A percentile compares a stretch with the other conserved stretches of the same genome.
Conservation (phyloP, 352 stramenopile genomes). For the Phytophthora nicotianae region DNA sequence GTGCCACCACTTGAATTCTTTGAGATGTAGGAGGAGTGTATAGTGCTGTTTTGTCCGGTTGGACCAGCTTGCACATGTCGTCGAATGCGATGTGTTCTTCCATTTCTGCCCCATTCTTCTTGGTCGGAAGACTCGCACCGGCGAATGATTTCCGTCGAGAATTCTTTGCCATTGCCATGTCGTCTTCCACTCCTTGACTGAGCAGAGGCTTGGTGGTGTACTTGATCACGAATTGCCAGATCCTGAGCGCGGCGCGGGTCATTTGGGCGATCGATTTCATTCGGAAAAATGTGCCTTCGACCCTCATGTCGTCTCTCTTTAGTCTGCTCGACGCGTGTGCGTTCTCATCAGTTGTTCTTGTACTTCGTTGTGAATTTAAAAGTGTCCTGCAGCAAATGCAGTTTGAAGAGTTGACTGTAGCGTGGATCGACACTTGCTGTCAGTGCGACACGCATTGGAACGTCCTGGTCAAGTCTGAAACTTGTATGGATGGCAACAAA, state of each 20-base stretch:
- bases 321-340: conserved; percentile 6
- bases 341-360: conserved; percentile 25
- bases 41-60: conserved; percentile 12
- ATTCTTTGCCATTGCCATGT: conserved; percentile 32
- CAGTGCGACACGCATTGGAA: conserved; percentile 37
- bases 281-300: conserved; percentile 13
- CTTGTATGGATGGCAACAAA: conserved; percentile 7
- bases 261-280: conserved; percentile 21
- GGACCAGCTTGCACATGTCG: conserved; percentile 35
- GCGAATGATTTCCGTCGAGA: conserved; percentile 21
- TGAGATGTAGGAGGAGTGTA: conserved; percentile 13
- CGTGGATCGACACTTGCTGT: not conserved
- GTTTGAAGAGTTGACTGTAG: not conserved
- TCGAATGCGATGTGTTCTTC: conserved; percentile 34
- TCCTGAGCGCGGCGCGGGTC: conserved; percentile 21
- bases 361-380: conserved; percentile 22
- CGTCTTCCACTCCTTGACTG: conserved; percentile 34
- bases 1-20: conserved; percentile 25
- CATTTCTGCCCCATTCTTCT: conserved; percentile 1
- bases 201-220: conserved; percentile 31
- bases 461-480: conserved; percentile 5
- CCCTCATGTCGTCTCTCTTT: conserved; percentile 23
- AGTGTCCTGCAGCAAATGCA: conserved; percentile 16
- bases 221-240: conserved; percentile 33
- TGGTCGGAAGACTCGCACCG: conserved; percentile 1